Base-by-base conservation (phyloP, 2,329 filamentous ascomycete species). In the Ophiostoma novo-ulmi region DNA sequence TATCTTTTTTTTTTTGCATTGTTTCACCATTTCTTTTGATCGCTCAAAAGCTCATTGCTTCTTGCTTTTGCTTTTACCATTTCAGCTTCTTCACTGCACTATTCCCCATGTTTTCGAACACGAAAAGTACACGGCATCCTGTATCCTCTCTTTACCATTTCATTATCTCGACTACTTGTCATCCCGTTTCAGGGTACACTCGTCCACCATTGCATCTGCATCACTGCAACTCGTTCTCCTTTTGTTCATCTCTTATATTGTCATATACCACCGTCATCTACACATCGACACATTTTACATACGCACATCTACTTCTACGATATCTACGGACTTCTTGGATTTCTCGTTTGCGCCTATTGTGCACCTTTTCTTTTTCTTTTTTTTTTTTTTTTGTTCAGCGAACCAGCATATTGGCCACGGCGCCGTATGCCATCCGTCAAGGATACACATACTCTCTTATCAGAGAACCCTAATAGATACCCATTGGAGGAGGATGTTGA, bases 401-500 rank as follows among this genome's bases (percentile, higher is more conserved):
- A 31, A 44, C 20, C 8, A 14, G 63, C 63, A 65, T 39, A 65
- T 20, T 22, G 63, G 63, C 63, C 63, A 41, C 10, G 63, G 61
- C 14, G 61, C 61, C 61, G 61, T 64, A 38, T 64, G 61, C 36
- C 20, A 65, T 65, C 63, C 63, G 36, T 39, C 36, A 22, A 10
- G 36, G 36, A 39, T 22, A 39, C 35, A 20, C 20, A 38, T 7
- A 52, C 66, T 68, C 39, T 58, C 52, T 13, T 3, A 20, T 17
- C n/a, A 11, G 41, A 52, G 44, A 48, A 48, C 14, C 39, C 66
- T 68, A 68, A 68, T 68, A 52, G 66, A 68, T 68, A 68, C 66
- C 66, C 66, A 48, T 20, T 36, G 41, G 22, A 52, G 38, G 65
- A 67, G 65, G 65, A 67, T n/a, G 65, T n/a, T 36, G 66, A 38